These are phyloP conservation scores for Russula sp. DNA, from an alignment of 768 basidiomycete genomes.

Conservation along the genomic window DNA sequence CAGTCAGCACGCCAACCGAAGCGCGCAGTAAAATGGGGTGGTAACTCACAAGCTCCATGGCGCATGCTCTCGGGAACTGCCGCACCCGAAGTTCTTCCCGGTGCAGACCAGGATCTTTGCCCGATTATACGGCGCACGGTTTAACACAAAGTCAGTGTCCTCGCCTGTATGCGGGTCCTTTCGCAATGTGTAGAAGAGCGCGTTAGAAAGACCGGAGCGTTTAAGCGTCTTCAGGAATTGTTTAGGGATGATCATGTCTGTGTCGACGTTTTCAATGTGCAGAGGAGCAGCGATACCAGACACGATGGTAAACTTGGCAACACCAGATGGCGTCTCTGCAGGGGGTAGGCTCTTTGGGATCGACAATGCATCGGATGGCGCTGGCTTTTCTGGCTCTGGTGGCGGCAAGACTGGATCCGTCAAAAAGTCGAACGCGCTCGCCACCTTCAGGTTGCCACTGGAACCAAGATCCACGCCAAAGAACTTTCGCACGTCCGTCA, in stretches of 20 bases:
- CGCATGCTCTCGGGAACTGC: slow-evolving; percentile 56
- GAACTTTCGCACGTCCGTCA: slow-evolving; percentile 53
- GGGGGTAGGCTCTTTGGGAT: slow-evolving; percentile 25
- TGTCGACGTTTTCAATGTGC: slow-evolving; percentile 51
- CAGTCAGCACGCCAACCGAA: not conserved
- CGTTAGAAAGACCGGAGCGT: slow-evolving; percentile 53
- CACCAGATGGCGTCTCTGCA: slow-evolving; percentile 27
- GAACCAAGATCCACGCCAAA: slow-evolving; percentile 30
- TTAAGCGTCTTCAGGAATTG: slow-evolving; percentile 62
- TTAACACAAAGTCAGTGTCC: slow-evolving; percentile 55
- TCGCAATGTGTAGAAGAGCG: slow-evolving; percentile 48
- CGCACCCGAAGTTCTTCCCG: slow-evolving; percentile 57
- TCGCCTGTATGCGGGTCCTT: slow-evolving; percentile 43
- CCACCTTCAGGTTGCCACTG: slow-evolving; percentile 53
- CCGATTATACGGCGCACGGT: slow-evolving; percentile 47
- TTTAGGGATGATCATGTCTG: slow-evolving; percentile 62
- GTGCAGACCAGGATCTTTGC: slow-evolving; percentile 51
- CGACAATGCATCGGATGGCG: slow-evolving; percentile 22
- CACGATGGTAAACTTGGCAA: slow-evolving; percentile 40
- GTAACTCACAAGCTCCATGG: slow-evolving; percentile 43
- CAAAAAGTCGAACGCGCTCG: slow-evolving; percentile 69
- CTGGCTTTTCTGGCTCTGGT: slow-evolving; percentile 29
- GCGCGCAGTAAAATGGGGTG: not conserved
- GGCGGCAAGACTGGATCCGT: slow-evolving; percentile 47
- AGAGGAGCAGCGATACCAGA: slow-evolving; percentile 49